phyloP scores from a whole-genome alignment of 2,329 filamentous ascomycete species.

The Akanthomyces dipterigenus region DNA sequence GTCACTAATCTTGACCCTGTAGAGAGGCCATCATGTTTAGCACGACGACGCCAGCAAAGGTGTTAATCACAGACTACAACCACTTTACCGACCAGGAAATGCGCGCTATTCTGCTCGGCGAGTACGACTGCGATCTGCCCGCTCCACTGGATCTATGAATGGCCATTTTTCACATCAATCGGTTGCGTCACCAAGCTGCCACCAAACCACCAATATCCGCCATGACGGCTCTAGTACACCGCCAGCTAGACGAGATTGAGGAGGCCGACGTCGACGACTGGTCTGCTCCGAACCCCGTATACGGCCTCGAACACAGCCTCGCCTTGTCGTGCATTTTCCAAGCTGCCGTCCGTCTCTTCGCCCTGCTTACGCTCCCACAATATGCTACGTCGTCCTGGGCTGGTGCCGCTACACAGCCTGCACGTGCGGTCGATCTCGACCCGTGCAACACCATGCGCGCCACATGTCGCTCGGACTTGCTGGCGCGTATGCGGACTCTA shows the following conservation, averaged over 20 bases:
- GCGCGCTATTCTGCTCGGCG: not conserved
- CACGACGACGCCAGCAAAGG: not conserved
- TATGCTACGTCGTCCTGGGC: not conserved
- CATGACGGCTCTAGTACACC: not conserved
- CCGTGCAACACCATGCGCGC: not conserved
- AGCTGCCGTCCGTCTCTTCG: not conserved
- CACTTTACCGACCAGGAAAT: not conserved
- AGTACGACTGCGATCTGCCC: not conserved
- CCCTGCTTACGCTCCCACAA: not conserved
- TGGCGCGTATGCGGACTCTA: not conserved
- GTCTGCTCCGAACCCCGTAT: not conserved
- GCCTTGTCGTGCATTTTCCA: not conserved
- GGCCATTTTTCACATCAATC: not conserved
- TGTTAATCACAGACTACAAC: not conserved
- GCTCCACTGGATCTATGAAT: not conserved
- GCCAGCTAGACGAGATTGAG: not conserved
- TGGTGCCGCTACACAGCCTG: not conserved
- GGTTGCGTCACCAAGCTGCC: not conserved
- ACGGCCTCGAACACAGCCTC: not conserved
- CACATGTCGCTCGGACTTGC: not conserved
- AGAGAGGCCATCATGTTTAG: conserved; percentile 1
- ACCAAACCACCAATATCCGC: not conserved
- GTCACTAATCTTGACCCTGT: too few relatives aligned
- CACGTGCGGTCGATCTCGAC: not conserved
- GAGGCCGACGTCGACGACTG: not conserved